These are phyloP conservation scores for Fusarium fujikuroi DNA, from an alignment of 2,329 filamentous ascomycete species.

Conservation along the genomic window DNA sequence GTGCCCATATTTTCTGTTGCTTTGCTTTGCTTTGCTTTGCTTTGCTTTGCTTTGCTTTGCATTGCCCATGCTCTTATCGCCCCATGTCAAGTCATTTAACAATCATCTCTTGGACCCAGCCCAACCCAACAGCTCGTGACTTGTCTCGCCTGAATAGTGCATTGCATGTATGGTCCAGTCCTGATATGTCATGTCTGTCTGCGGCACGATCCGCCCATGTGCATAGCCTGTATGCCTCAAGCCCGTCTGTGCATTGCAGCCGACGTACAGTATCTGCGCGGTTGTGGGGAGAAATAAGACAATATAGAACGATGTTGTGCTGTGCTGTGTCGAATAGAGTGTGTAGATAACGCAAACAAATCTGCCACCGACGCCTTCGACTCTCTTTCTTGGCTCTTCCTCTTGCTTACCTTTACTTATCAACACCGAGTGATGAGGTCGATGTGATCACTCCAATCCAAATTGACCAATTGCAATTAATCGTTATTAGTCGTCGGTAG, in stretches of 20 bases:
- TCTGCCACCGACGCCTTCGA: constrained; percentile 5
- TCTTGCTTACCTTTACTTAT: constrained; percentile 27
- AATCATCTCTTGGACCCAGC: not conserved
- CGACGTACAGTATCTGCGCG: constrained; percentile 29
- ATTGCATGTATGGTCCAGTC: not conserved
- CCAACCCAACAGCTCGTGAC: not conserved
- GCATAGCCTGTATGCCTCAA: constrained; percentile 21
- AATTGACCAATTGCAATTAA: constrained; percentile 4
- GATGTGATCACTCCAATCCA: not conserved
- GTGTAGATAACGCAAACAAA: constrained; percentile 21
- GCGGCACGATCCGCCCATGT: constrained; percentile 27
- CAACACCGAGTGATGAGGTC: not conserved
- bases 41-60: not conserved
- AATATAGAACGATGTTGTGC: constrained; percentile 14
- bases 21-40: not conserved
- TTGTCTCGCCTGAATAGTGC: constrained; percentile 31
- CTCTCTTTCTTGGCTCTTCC: constrained; percentile 12
- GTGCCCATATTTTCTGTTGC: not conserved
- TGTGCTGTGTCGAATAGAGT: constrained; percentile 5
- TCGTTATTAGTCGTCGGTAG: constrained; percentile 12
- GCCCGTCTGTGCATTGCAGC: constrained; percentile 16
- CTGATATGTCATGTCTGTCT: not conserved
- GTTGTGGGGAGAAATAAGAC: constrained; percentile 16
- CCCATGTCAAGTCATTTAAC: not conserved
- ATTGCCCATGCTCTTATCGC: constrained; percentile 3